phyloP scores from a whole-genome alignment of 495 filamentous ascomycete species.

The Massariosphaeria phaeospora region DNA sequence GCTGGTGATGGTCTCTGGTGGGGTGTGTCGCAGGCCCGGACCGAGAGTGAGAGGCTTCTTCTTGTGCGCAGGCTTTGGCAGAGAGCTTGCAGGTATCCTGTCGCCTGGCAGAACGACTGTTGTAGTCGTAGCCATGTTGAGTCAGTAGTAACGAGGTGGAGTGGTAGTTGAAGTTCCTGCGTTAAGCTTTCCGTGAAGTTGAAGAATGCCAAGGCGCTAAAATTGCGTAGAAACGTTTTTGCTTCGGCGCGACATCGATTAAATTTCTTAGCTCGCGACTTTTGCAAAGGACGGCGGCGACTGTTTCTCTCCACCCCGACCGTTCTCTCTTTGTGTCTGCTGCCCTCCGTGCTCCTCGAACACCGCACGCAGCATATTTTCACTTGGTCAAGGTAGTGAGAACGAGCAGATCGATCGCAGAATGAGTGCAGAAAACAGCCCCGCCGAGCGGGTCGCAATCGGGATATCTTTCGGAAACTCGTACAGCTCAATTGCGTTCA shows the following conservation, averaged over 20 bases:
- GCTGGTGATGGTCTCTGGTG: slow-evolving; percentile 63
- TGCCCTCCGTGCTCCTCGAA: not conserved
- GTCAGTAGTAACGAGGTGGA: not conserved
- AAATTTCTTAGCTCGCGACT: slow-evolving; percentile 12
- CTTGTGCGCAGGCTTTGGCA: slow-evolving; percentile 58
- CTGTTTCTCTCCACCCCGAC: slow-evolving; percentile 19
- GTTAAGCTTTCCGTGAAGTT: not conserved
- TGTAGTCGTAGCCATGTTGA: slow-evolving; percentile 35
- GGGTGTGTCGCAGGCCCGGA: slow-evolving; percentile 72
- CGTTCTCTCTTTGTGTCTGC: not conserved
- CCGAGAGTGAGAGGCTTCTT: slow-evolving; percentile 73
- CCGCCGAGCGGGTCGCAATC: slow-evolving; percentile 64
- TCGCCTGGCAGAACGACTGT: slow-evolving; percentile 77
- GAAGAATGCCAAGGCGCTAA: slow-evolving; percentile 3
- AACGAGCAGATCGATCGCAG: not conserved
- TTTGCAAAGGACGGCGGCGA: not conserved
- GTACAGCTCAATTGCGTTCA: slow-evolving; percentile 92
- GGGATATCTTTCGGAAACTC: slow-evolving; percentile 98
- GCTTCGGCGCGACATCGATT: not conserved
- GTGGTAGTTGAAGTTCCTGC: not conserved
- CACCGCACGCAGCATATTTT: too few species aligned
- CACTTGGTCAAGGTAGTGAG: too few species aligned
- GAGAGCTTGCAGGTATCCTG: slow-evolving; percentile 51
- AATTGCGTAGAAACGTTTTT: slow-evolving; percentile 3
- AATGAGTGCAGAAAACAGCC: slow-evolving; percentile 54